These are phyloP conservation scores for Ganoderma sp. DNA, from an alignment of 1,284 basidiomycete genomes.

Conservation along the genomic window DNA sequence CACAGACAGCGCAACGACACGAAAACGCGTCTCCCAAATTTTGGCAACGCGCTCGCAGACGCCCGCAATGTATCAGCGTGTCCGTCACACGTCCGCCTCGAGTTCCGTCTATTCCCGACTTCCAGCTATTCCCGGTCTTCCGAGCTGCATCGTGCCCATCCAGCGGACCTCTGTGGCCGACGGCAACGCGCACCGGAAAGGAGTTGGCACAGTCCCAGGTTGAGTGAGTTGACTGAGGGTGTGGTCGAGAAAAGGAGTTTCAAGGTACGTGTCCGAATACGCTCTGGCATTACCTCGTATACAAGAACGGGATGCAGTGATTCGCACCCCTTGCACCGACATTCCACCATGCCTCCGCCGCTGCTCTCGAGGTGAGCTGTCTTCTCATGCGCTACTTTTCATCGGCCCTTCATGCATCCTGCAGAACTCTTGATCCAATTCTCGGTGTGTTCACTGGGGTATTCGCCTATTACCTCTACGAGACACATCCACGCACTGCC, in stretches of 20 bases:
- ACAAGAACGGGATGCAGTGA: constrained; percentile 6
- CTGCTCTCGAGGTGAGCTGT: constrained; percentile 59
- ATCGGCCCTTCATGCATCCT: neutral
- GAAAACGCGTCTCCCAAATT: constrained; percentile 28
- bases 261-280: neutral
- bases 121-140: constrained; percentile 17
- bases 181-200: constrained; percentile 12
- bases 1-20: constrained; percentile 26
- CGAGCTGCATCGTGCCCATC: constrained; percentile 8
- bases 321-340: neutral
- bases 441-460: constrained; percentile 84
- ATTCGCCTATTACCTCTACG: constrained; percentile 84
- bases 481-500: constrained; percentile 82
- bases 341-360: constrained; percentile 33
- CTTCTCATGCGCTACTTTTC: too few relatives aligned
- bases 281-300: neutral
- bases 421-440: constrained; percentile 71
- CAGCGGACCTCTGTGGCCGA: constrained; percentile 9
- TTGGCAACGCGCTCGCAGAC: constrained; percentile 31
- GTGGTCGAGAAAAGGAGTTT: constrained; percentile 1
- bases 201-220: neutral
- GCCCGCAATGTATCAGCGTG: constrained; percentile 26
- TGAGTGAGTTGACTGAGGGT: neutral
- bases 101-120: constrained; percentile 32
- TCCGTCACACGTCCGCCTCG: constrained; percentile 27